Conservation (phyloP, 306 rosid genomes). For the Alnus glutinosa region DNA sequence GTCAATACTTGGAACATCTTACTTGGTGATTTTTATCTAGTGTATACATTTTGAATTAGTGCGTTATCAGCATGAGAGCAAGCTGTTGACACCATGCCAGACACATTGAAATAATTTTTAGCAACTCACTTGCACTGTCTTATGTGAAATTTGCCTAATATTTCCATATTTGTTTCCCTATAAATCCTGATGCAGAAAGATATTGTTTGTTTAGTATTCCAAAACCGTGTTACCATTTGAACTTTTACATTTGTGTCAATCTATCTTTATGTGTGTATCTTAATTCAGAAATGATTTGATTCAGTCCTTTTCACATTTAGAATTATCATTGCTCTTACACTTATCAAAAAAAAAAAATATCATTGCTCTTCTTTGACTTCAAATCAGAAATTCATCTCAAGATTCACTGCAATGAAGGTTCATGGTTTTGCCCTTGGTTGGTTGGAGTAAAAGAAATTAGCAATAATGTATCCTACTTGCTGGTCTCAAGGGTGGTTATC, state of each 20-base stretch:
- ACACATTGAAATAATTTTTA: background rate
- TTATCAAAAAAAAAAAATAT: background rate
- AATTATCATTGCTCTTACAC: slow-evolving; percentile 27
- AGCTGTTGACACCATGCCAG: background rate
- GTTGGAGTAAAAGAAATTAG: slow-evolving; percentile 45
- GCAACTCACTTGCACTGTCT: background rate
- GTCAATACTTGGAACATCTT: background rate
- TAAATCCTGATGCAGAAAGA: background rate
- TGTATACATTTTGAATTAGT: background rate
- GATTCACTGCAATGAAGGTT: slow-evolving; percentile 51
- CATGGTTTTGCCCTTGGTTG: slow-evolving; percentile 52
- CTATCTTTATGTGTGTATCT: slow-evolving; percentile 14
- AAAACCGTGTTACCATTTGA: slow-evolving; percentile 14
- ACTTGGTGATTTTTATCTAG: background rate
- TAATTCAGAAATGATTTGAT: slow-evolving; percentile 19
- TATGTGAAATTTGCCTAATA: background rate
- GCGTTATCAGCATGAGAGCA: background rate
- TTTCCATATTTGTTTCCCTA: slow-evolving; percentile 1
- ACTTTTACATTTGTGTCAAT: slow-evolving; percentile 7
- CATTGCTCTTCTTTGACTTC: slow-evolving; percentile 48
- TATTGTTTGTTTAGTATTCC: background rate
- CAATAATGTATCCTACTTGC: slow-evolving; percentile 66
- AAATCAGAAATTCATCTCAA: slow-evolving; percentile 48
- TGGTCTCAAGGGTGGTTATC: slow-evolving; percentile 25
- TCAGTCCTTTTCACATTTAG: slow-evolving; percentile 5